Conservation (phyloP, 192 early-diverging fungal genomes). For the Tieghemiomyces parasiticus region DNA sequence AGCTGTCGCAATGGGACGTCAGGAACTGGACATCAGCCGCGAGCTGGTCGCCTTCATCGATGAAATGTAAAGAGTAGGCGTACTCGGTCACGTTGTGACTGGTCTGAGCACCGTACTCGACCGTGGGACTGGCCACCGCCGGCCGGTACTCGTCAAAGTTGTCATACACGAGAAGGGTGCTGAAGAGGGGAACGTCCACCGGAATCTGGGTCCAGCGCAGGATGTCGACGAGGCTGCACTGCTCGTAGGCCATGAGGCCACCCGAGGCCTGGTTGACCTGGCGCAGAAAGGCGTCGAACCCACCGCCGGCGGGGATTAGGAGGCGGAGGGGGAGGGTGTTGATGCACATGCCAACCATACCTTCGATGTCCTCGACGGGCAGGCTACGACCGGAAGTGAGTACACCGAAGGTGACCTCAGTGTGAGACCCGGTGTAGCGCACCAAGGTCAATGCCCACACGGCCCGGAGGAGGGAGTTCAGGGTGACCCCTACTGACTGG, state of each 20-base stretch:
- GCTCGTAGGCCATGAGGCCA: background rate
- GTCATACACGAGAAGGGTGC: background rate
- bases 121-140: no score
- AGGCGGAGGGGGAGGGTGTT: slow-evolving; percentile 6
- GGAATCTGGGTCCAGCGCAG: background rate
- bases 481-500: background rate
- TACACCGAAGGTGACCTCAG: slow-evolving; percentile 3
- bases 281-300: background rate
- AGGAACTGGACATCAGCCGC: background rate
- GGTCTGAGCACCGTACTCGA: background rate
- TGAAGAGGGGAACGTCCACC: background rate
- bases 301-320: background rate
- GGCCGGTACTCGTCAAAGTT: background rate
- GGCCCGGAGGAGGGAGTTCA: background rate
- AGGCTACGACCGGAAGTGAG: background rate
- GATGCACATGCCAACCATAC: slow-evolving; percentile 1
- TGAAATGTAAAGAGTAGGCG: background rate
- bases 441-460: background rate
- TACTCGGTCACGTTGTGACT: background rate
- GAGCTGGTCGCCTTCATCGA: background rate
- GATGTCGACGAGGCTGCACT: background rate
- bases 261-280: background rate
- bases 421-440: background rate
- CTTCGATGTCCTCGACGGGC: background rate
- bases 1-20: background rate